A percentile compares a stretch with the other conserved stretches of the same genome.
phyloP scores from a whole-genome alignment of 2,329 filamentous ascomycete species.

The Penicillium sp. region DNA sequence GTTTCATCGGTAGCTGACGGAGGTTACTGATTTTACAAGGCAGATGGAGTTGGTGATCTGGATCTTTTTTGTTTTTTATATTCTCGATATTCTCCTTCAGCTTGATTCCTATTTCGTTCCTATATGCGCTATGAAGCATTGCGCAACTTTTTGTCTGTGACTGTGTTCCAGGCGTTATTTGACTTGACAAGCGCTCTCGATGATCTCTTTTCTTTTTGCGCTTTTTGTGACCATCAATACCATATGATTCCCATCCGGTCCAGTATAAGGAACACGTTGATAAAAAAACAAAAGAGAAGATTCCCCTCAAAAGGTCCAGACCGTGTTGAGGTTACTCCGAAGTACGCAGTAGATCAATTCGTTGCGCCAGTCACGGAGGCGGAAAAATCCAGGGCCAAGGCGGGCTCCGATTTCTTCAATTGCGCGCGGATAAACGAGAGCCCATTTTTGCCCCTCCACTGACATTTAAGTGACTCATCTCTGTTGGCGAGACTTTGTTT shows the following conservation, averaged over 20 bases:
- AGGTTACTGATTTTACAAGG: slow-evolving; percentile 20
- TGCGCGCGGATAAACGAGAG: slow-evolving; percentile 17
- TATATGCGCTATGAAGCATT: slow-evolving; percentile 6
- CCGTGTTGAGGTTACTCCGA: neutral
- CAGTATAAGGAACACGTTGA: slow-evolving; percentile 1
- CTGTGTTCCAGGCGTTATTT: slow-evolving; percentile 18
- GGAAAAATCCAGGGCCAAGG: slow-evolving; percentile 18
- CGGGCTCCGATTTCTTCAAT: slow-evolving; percentile 15
- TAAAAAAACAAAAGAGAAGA: neutral
- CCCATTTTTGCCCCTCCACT: slow-evolving; percentile 2
- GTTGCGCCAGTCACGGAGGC: slow-evolving; percentile 8
- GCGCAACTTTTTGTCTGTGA: slow-evolving; percentile 6
- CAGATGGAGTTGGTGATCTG: slow-evolving; percentile 28
- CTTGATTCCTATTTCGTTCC: neutral
- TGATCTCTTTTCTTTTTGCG: slow-evolving; percentile 7
- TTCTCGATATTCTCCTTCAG: slow-evolving; percentile 4
- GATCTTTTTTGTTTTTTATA: slow-evolving; percentile 9
- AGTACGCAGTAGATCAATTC: neutral
- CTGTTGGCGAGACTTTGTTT: neutral
- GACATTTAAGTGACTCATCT: neutral
- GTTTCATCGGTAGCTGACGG: slow-evolving; percentile 18
- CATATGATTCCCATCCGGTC: slow-evolving; percentile 19
- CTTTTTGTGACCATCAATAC: slow-evolving; percentile 15
- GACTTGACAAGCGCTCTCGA: slow-evolving; percentile 9
- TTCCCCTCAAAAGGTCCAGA: neutral